Percentiles rank a stretch among this genome's conserved stretches.
These are phyloP conservation scores for Cenchrus fungigraminus DNA, from an alignment of 176 grass and related monocot species.

Conservation along the genomic window DNA sequence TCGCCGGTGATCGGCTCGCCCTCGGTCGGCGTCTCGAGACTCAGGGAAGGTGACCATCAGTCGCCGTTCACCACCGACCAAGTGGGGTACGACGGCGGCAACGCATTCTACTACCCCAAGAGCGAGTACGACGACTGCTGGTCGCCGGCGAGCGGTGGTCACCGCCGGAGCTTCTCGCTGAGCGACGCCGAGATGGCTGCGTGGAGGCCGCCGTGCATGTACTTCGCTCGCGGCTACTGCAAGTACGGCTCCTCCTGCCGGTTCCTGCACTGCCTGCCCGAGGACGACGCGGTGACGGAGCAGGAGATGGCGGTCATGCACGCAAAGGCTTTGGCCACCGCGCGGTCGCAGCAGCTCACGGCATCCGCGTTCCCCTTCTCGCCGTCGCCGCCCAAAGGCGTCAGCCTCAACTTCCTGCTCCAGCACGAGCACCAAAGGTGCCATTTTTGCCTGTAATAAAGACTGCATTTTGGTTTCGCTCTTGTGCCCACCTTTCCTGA, in stretches of 20 bases:
- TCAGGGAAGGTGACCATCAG: background rate
- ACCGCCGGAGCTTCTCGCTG: constrained; percentile 43
- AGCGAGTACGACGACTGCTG: constrained; percentile 45
- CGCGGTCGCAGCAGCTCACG: constrained; percentile 52
- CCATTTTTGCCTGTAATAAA: constrained; percentile 8
- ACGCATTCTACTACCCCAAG: background rate
- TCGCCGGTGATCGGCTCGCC: constrained; percentile 5
- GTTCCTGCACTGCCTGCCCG: constrained; percentile 49
- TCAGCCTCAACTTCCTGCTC: constrained; percentile 50
- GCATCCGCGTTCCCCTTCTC: constrained; percentile 72
- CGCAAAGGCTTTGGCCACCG: constrained; percentile 43
- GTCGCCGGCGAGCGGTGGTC: constrained; percentile 11
- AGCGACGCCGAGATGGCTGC: constrained; percentile 26
- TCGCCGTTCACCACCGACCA: constrained; percentile 18
- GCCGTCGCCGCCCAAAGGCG: constrained; percentile 46
- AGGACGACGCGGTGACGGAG: constrained; percentile 30
- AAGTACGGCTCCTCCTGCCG: constrained; percentile 58
- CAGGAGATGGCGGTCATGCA: constrained; percentile 39
- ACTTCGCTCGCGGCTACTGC: constrained; percentile 57
- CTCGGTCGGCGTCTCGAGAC: constrained; percentile 3
- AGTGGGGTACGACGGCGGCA: constrained; percentile 3
- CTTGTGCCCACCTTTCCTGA: background rate
- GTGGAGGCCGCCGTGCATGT: constrained; percentile 59
- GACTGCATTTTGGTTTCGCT: background rate
- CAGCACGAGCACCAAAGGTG: constrained; percentile 70